phyloP scores from a whole-genome alignment of 768 basidiomycete genomes.

The Macrolepiota albuminosa region DNA sequence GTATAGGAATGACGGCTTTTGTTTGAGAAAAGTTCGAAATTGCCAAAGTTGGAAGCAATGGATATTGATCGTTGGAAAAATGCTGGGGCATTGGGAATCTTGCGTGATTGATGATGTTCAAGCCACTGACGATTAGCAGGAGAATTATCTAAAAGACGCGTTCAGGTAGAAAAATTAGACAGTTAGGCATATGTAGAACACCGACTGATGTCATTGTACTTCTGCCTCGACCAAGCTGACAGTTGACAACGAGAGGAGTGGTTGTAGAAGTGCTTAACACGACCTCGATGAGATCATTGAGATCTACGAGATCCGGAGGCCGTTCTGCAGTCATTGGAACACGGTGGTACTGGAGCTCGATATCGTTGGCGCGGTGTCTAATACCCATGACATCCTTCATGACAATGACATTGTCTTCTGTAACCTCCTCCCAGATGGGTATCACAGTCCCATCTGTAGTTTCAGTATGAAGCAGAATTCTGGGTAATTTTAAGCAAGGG shows the following conservation, averaged over 20 bases:
- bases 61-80: conserved; percentile 39
- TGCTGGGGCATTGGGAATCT: conserved; percentile 33
- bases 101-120: conserved; percentile 33
- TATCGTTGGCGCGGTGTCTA: conserved; percentile 37
- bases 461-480: conserved; percentile 88
- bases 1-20: conserved; percentile 65
- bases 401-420: conserved; percentile 64
- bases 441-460: conserved; percentile 81
- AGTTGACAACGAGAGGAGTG: conserved; percentile 89
- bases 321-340: conserved; percentile 93
- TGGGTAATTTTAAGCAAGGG: conserved; percentile 19
- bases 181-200: background rate
- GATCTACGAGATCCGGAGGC: conserved; percentile 68
- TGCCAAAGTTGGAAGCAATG: conserved; percentile 28
- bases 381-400: conserved; percentile 85
- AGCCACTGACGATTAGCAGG: conserved; percentile 83
- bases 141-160: conserved; percentile 56
- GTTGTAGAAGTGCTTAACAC: conserved; percentile 64
- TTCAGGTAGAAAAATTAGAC: background rate
- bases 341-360: conserved; percentile 73
- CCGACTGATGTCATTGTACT: conserved; percentile 86
- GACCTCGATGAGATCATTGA: conserved; percentile 74
- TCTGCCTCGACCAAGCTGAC: conserved; percentile 89
- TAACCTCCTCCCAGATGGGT: conserved; percentile 93
- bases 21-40: conserved; percentile 27